Conservation (phyloP, 73 alveolate species). For the Uronychia setigera region DNA sequence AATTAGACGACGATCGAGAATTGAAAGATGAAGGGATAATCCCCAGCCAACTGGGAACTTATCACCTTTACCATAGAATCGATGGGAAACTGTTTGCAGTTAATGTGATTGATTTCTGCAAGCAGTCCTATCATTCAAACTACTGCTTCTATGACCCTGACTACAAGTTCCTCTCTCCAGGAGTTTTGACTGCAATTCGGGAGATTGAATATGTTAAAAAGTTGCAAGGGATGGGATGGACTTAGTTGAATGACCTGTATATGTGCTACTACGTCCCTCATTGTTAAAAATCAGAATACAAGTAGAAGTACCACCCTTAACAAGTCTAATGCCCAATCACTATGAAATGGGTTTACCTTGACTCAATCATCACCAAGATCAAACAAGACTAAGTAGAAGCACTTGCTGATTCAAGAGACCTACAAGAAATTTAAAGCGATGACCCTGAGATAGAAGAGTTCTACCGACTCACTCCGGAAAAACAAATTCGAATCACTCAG, state of each 20-base stretch:
- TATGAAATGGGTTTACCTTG: slow-evolving; percentile 4
- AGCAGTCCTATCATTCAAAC: slow-evolving; percentile 51
- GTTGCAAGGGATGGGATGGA: slow-evolving; percentile 14
- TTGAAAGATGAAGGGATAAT: slow-evolving; percentile 63
- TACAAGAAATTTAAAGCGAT: too few species aligned
- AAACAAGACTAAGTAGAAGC: too few species aligned
- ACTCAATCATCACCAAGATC: too few species aligned
- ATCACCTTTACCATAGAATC: slow-evolving; percentile 88
- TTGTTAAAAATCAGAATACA: slow-evolving; percentile 8
- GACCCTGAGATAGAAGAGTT: too few species aligned
- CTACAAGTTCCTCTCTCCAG: slow-evolving; percentile 80
- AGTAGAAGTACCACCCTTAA: neutral
- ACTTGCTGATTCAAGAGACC: too few species aligned
- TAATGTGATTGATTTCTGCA: slow-evolving; percentile 84
- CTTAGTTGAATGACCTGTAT: neutral
- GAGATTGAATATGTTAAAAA: slow-evolving; percentile 87
- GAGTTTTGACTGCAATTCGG: slow-evolving; percentile 83
- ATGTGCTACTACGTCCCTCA: neutral
- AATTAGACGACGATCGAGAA: slow-evolving; percentile 6
- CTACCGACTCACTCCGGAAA: too few species aligned
- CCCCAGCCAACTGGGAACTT: slow-evolving; percentile 83
- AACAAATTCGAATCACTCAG: too few species aligned
- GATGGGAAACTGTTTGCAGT: slow-evolving; percentile 91
- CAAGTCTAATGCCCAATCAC: neutral
- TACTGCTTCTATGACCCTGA: slow-evolving; percentile 94